These are phyloP conservation scores for Silene noctiflora DNA, from an alignment of 179 eudicot species.

Conservation along the genomic window DNA sequence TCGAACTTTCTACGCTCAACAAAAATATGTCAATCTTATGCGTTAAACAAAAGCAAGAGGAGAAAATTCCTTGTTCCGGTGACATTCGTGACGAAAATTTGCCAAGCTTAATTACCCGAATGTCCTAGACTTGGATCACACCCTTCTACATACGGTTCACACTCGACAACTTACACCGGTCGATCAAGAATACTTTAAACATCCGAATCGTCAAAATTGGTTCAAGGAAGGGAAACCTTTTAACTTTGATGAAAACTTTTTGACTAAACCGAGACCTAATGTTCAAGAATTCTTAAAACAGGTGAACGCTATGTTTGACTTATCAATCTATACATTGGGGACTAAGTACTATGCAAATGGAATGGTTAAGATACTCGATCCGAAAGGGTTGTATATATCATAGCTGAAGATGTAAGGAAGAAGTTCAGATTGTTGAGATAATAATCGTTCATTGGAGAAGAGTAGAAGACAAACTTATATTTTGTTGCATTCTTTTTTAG, in stretches of 20 bases:
- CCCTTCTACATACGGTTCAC: neutral
- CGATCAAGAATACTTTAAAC: neutral
- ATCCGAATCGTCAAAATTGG: no score
- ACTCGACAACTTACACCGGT: neutral
- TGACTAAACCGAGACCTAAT: conserved; percentile 7
- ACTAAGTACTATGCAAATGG: neutral
- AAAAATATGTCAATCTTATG: no score
- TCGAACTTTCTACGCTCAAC: no score
- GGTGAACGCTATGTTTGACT: conserved; percentile 7
- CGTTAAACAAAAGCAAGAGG: neutral
- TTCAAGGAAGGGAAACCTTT: neutral
- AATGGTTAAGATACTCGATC: neutral
- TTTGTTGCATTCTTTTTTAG: no score
- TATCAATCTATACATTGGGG: conserved; percentile 4
- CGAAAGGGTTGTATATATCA: neutral
- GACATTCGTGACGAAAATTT: neutral
- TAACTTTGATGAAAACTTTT: neutral
- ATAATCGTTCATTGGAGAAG: no score
- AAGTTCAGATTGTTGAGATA: neutral
- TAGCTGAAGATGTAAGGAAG: neutral
- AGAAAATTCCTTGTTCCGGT: neutral
- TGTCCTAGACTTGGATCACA: conserved; percentile 10
- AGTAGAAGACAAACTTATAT: no score
- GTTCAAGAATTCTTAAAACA: neutral
- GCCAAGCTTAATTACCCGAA: neutral